Conservation (phyloP, 179 eudicot species). For the Drosera spatulata region DNA sequence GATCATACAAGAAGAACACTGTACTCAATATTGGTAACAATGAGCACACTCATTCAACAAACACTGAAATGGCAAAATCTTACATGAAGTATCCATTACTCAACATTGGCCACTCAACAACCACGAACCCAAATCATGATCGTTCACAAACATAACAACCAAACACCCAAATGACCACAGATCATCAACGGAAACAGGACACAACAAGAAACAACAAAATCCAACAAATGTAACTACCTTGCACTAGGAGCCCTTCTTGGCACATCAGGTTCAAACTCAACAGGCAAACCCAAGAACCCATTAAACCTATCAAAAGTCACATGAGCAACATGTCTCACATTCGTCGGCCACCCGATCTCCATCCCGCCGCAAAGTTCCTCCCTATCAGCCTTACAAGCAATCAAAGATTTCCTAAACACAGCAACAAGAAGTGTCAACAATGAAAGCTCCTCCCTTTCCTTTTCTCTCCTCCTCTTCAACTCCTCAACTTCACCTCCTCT, state of each 20-base stretch:
- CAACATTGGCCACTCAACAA: too few species aligned
- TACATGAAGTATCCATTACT: too few species aligned
- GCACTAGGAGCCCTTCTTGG: slow-evolving; percentile 91
- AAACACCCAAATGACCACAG: too few species aligned
- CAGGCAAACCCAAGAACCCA: slow-evolving; percentile 89
- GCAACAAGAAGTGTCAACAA: slow-evolving; percentile 47
- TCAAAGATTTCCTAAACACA: slow-evolving; percentile 60
- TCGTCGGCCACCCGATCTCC: slow-evolving; percentile 82
- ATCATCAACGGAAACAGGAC: too few species aligned
- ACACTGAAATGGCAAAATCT: too few species aligned
- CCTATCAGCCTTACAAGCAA: slow-evolving; percentile 28
- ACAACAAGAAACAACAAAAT: too few species aligned
- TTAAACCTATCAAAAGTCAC: slow-evolving; percentile 83
- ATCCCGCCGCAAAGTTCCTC: slow-evolving; percentile 21
- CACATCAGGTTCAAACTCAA: slow-evolving; percentile 86
- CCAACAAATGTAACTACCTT: slow-evolving; percentile 25
- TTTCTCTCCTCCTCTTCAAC: slow-evolving; percentile 23
- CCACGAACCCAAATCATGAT: too few species aligned
- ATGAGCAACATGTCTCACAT: slow-evolving; percentile 87
- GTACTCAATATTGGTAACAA: too few species aligned
- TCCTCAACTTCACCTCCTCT: slow-evolving; percentile 7
- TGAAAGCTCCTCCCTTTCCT: slow-evolving; percentile 56
- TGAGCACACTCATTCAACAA: too few species aligned
- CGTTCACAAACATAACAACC: too few species aligned
- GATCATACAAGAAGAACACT: too few species aligned